Evolutionary conservation across 2,329 filamentous ascomycete genomes (phyloP).

Genomic region (Chalaropsis ovoidea): DNA sequence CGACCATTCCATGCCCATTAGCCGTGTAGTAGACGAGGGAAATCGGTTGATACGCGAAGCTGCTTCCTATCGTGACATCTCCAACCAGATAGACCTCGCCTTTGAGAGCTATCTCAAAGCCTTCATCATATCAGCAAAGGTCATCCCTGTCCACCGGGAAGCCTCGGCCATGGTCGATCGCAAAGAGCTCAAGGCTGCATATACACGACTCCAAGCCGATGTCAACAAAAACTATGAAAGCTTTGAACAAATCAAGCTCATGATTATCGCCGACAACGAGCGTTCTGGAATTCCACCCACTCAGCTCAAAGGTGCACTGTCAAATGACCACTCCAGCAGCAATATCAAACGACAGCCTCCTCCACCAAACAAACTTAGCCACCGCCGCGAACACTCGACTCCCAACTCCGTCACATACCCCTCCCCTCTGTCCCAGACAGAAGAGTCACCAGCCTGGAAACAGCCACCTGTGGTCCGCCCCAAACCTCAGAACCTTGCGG

Average conservation of each 20-base stretch:
- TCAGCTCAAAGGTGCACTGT: not conserved
- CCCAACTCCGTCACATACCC: conserved; percentile 11
- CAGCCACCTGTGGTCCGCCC: conserved; percentile 14
- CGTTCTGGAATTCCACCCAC: conserved; percentile 48
- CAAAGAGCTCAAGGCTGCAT: conserved; percentile 40
- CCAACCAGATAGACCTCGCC: conserved; percentile 57
- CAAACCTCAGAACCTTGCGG: conserved; percentile 12
- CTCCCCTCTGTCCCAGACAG: conserved; percentile 19
- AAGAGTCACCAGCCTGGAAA: conserved; percentile 2
- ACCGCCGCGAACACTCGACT: conserved; percentile 20
- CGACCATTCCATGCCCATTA: conserved; percentile 42
- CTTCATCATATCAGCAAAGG: conserved; percentile 64
- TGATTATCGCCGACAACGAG: conserved; percentile 54
- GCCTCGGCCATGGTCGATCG: conserved; percentile 55
- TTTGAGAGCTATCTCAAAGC: conserved; percentile 78
- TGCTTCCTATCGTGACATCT: conserved; percentile 50
- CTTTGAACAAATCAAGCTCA: conserved; percentile 49
- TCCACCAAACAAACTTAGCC: not conserved
- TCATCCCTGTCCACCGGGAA: conserved; percentile 66
- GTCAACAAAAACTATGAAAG: conserved; percentile 40
- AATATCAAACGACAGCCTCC: not conserved
- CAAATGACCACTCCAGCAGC: conserved; percentile 6
- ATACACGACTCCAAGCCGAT: conserved; percentile 42
- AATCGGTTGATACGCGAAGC: conserved; percentile 49
- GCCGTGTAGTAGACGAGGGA: conserved; percentile 44